Evolutionary conservation across 2,329 filamentous ascomycete species (phyloP).

Genomic region (Sporothrix humicola): DNA sequence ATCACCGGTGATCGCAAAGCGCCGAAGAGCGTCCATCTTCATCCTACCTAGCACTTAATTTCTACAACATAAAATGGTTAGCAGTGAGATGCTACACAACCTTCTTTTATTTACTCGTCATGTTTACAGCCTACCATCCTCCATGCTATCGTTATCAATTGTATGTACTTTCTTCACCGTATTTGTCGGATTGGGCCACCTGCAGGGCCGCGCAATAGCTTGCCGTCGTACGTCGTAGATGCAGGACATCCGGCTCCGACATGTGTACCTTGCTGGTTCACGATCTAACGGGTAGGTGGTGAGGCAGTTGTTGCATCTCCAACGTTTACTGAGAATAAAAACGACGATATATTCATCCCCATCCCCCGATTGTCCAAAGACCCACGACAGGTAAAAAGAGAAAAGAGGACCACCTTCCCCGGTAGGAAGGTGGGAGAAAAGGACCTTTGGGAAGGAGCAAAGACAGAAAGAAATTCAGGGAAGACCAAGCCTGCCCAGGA

Average conservation of each 20-base stretch:
- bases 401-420: background rate
- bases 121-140: background rate
- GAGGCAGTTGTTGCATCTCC: too few relatives aligned
- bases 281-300: background rate
- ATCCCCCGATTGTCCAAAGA: background rate
- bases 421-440: slow-evolving; percentile 3
- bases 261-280: background rate
- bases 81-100: too few relatives aligned
- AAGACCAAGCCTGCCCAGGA: background rate
- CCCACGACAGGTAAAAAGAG: too few relatives aligned
- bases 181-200: background rate
- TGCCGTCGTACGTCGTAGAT: background rate
- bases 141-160: background rate
- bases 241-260: background rate
- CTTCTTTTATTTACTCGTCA: too few relatives aligned
- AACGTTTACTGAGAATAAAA: background rate
- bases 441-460: background rate
- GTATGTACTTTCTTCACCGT: background rate
- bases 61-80: too few relatives aligned
- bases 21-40: background rate
- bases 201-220: slow-evolving; percentile 13
- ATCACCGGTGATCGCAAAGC: background rate
- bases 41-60: too few relatives aligned
- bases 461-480: background rate
- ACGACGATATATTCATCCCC: background rate